These are phyloP conservation scores for Cadophora gregata DNA, from an alignment of 2,329 filamentous ascomycete genomes.

Conservation along the genomic window DNA sequence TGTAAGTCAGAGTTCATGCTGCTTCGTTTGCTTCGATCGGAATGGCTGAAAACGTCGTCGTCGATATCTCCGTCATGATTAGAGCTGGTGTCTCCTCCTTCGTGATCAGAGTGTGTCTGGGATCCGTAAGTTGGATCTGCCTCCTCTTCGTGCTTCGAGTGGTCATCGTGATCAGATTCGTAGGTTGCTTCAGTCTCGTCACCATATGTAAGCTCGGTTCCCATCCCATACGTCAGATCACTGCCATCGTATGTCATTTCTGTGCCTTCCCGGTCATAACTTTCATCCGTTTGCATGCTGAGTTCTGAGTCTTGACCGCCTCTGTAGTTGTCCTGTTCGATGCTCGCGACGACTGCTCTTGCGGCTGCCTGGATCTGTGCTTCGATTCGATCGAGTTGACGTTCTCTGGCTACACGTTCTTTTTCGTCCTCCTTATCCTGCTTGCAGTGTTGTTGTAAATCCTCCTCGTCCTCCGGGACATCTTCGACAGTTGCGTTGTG, in stretches of 20 bases:
- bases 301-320: conserved; percentile 43
- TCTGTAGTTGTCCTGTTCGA: conserved; percentile 48
- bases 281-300: conserved; percentile 44
- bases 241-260: conserved; percentile 42
- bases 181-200: conserved; percentile 26
- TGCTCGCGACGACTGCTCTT: conserved; percentile 55
- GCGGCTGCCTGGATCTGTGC: conserved; percentile 60
- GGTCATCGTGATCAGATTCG: conserved; percentile 26
- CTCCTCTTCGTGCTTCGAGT: conserved; percentile 20
- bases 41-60: conserved; percentile 45
- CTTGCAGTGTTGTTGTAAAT: conserved; percentile 10
- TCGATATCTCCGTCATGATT: conserved; percentile 45
- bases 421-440: conserved; percentile 27
- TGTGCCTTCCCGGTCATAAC: conserved; percentile 37
- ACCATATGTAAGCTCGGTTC: conserved; percentile 34
- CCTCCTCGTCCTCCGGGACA: conserved; percentile 1
- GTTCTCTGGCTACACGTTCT: conserved; percentile 34
- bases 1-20: conserved; percentile 39
- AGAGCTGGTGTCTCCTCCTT: conserved; percentile 40
- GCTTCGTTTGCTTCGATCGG: conserved; percentile 33
- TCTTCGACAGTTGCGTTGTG: conserved; percentile 14
- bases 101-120: conserved; percentile 35
- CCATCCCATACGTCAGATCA: conserved; percentile 34
- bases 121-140: conserved; percentile 22
- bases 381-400: conserved; percentile 49